phyloP scores from a whole-genome alignment of 306 rosid genomes.

The Luffa acutangula region DNA sequence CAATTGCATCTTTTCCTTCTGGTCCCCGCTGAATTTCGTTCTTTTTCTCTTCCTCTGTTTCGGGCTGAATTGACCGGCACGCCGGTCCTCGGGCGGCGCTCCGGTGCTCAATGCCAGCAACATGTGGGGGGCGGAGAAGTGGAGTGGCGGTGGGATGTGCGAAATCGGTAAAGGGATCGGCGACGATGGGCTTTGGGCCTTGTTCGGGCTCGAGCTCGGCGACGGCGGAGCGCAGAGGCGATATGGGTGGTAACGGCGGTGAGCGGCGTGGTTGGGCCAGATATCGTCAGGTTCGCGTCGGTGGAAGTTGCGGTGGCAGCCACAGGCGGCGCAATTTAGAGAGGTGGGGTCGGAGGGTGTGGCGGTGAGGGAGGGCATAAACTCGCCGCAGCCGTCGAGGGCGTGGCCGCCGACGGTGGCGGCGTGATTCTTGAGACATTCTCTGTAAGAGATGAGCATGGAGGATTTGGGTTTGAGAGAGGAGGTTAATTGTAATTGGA shows the following conservation, averaged over 20 bases:
- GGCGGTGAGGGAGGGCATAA: conserved; percentile 44
- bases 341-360: conserved; percentile 49
- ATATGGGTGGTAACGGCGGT: conserved; percentile 19
- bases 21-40: conserved; percentile 73
- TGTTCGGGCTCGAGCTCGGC: conserved; percentile 25
- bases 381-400: conserved; percentile 89
- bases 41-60: conserved; percentile 47
- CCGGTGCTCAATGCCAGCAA: conserved; percentile 43
- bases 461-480: background rate
- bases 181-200: conserved; percentile 35
- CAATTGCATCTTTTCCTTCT: conserved; percentile 65
- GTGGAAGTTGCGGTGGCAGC: conserved; percentile 94
- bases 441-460: conserved; percentile 34
- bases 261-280: background rate
- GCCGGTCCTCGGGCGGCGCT: conserved; percentile 17
- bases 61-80: background rate
- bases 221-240: conserved; percentile 10
- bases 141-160: conserved; percentile 35
- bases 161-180: conserved; percentile 28
- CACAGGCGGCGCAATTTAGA: conserved; percentile 81
- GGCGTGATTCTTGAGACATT: conserved; percentile 86
- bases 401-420: conserved; percentile 78
- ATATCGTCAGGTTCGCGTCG: conserved; percentile 49
- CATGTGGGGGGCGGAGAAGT: conserved; percentile 53
- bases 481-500: background rate